These are phyloP conservation scores for Pseudozyma thailandica DNA, from an alignment of 1,284 basidiomycete species.

Conservation along the genomic window DNA sequence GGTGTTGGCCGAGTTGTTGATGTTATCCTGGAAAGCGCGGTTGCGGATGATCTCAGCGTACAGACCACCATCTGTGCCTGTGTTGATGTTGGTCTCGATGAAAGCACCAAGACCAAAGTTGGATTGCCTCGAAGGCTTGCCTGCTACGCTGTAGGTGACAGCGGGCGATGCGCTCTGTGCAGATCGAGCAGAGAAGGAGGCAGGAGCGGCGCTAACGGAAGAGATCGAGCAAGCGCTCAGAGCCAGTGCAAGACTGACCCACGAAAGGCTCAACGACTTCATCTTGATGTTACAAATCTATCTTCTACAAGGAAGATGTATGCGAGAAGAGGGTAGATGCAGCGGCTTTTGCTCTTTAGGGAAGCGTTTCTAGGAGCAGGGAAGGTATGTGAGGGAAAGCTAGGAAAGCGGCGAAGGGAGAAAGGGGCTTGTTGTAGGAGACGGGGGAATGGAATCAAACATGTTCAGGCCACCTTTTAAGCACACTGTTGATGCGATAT, in stretches of 20 bases:
- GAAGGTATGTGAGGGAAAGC: too few species aligned
- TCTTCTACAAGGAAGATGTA: neutral
- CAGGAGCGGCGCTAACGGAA: slow-evolving; percentile 5
- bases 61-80: slow-evolving; percentile 53
- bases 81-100: slow-evolving; percentile 55
- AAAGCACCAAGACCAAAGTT: slow-evolving; percentile 37
- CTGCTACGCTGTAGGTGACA: slow-evolving; percentile 21
- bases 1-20: slow-evolving; percentile 6
- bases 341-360: too few species aligned
- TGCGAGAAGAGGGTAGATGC: slow-evolving; percentile 1
- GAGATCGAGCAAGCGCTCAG: slow-evolving; percentile 10
- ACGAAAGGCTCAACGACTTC: slow-evolving; percentile 20
- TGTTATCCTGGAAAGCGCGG: slow-evolving; percentile 46
- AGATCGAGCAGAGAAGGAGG: neutral
- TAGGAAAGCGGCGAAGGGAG: too few species aligned
- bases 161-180: slow-evolving; percentile 1
- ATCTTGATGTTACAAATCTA: slow-evolving; percentile 2
- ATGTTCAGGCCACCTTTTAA: too few species aligned
- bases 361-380: too few species aligned
- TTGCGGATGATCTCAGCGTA: slow-evolving; percentile 53
- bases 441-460: too few species aligned
- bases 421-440: too few species aligned
- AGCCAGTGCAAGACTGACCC: slow-evolving; percentile 23
- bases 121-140: slow-evolving; percentile 27
- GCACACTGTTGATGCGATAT: too few species aligned